These are phyloP conservation scores for Eucalyptus caleyi DNA, from an alignment of 345 rosid genomes.

Conservation along the genomic window DNA sequence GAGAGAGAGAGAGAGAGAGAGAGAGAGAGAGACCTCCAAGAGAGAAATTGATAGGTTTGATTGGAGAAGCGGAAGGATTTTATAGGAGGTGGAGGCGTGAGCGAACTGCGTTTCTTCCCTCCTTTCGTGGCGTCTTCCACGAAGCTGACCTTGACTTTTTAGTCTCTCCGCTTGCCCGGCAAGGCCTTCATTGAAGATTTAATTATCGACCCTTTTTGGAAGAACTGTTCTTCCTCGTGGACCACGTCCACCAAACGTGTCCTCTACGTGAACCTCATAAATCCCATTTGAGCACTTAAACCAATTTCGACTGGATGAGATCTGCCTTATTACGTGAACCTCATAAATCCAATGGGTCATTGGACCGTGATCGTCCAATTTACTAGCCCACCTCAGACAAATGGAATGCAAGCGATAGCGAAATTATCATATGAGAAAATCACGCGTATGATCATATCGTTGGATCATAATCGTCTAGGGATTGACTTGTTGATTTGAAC, in stretches of 20 bases:
- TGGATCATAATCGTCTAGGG: background rate
- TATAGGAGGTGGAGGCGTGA: background rate
- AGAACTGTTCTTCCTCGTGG: background rate
- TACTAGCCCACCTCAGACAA: background rate
- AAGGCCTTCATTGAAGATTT: background rate
- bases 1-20: background rate
- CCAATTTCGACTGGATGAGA: background rate
- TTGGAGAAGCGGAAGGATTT: background rate
- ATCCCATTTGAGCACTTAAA: background rate
- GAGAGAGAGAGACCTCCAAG: background rate
- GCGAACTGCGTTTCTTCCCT: background rate
- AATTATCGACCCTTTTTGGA: background rate
- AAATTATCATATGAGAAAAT: background rate
- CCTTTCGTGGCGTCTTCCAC: background rate
- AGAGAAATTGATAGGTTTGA: background rate
- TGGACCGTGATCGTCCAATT: background rate
- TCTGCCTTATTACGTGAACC: background rate
- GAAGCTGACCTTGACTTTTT: background rate
- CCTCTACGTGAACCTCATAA: background rate
- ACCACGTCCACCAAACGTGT: background rate
- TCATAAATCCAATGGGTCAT: background rate
- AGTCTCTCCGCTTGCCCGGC: background rate
- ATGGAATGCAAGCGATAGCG: background rate
- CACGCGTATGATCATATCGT: background rate
- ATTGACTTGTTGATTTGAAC: background rate